Conservation (phyloP, 2,329 filamentous ascomycete species). For the Lecanosticta acicola region DNA sequence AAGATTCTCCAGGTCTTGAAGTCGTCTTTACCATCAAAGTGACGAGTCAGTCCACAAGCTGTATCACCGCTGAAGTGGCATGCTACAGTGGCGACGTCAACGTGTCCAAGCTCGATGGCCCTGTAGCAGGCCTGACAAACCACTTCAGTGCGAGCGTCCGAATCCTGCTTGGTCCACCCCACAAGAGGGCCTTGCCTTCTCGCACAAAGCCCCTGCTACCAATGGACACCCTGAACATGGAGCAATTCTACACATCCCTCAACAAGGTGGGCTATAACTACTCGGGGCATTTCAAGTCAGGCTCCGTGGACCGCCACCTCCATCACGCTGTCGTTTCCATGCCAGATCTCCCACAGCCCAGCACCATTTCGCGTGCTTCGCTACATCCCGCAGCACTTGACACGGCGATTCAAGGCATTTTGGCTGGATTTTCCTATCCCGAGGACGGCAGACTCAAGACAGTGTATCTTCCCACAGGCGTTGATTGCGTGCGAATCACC, state of each 20-base stretch:
- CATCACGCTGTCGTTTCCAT: conserved; percentile 4
- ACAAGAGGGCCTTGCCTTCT: conserved; percentile 25
- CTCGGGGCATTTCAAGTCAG: conserved; percentile 9
- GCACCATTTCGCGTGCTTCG: conserved; percentile 25
- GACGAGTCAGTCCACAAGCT: conserved; percentile 17
- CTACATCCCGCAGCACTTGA: conserved; percentile 31
- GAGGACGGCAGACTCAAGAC: conserved; percentile 25
- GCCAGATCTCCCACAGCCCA: neutral
- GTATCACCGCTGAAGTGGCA: conserved; percentile 32
- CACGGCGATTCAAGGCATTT: conserved; percentile 27
- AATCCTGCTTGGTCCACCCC: conserved; percentile 15
- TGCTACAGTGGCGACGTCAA: conserved; percentile 1
- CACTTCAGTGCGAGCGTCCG: conserved; percentile 28
- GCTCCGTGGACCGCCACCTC: conserved; percentile 5
- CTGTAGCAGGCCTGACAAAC: conserved; percentile 24
- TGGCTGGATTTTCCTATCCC: conserved; percentile 29
- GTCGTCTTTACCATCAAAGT: conserved; percentile 27
- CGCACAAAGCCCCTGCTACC: conserved; percentile 3
- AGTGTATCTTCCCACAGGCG: conserved; percentile 21
- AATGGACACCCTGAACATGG: conserved; percentile 6
- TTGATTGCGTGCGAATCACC: conserved; percentile 23
- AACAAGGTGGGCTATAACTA: conserved; percentile 24
- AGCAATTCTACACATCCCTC: conserved; percentile 20
- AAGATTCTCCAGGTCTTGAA: neutral
- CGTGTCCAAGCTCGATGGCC: neutral